A percentile compares a stretch with the other conserved stretches of the same genome.
Conservation (phyloP, 1,284 basidiomycete genomes). For the Apiotrichum laibachii region DNA sequence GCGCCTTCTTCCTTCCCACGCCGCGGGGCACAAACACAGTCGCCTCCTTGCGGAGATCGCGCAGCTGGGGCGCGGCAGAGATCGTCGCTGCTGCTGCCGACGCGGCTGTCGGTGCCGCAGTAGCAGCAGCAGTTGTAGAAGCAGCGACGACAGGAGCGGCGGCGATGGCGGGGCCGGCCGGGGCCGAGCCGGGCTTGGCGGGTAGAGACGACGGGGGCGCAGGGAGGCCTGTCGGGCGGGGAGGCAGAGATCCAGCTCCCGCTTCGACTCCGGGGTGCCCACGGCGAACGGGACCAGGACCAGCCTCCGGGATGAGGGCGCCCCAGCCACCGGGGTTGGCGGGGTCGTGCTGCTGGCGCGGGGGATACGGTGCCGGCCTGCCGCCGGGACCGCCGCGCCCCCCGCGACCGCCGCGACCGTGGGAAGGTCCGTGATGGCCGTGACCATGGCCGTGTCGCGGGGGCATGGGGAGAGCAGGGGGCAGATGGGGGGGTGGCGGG, state of each 20-base stretch:
- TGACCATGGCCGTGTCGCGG: conserved; percentile 17
- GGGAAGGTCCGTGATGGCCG: conserved; percentile 7
- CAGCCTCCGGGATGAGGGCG: conserved; percentile 5
- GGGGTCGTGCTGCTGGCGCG: background rate
- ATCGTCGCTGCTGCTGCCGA: conserved; percentile 60
- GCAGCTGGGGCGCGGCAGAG: conserved; percentile 74
- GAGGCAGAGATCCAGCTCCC: background rate
- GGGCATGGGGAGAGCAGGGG: conserved; percentile 28
- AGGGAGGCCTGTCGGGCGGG: conserved; percentile 2
- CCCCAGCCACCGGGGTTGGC: conserved; percentile 14
- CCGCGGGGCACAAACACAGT: conserved; percentile 76
- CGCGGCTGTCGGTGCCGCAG: conserved; percentile 20
- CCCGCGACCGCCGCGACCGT: background rate
- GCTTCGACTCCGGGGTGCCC: background rate
- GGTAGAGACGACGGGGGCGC: conserved; percentile 11
- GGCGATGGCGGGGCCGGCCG: background rate
- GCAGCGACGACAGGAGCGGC: background rate
- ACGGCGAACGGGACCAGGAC: background rate
- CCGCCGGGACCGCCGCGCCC: background rate
- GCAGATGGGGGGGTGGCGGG: conserved; percentile 46
- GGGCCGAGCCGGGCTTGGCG: conserved; percentile 23
- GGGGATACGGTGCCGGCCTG: background rate
- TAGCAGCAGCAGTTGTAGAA: background rate
- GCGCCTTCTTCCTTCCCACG: conserved; percentile 37
- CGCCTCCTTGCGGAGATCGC: conserved; percentile 87